Conservation (phyloP, 1,284 basidiomycete genomes). For the Rhodotorula mucilaginosa region DNA sequence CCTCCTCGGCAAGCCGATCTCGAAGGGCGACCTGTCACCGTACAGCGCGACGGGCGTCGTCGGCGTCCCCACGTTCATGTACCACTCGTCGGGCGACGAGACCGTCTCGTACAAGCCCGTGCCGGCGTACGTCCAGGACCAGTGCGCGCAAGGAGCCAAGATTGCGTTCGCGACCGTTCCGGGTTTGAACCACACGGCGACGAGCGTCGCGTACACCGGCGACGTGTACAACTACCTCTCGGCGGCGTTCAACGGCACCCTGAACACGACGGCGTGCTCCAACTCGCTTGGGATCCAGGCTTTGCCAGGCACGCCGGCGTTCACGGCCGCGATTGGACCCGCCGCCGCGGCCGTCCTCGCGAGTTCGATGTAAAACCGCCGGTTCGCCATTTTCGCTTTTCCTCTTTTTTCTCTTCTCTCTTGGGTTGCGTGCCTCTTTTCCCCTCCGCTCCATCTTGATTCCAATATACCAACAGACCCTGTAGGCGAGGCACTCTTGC, state of each 20-base stretch:
- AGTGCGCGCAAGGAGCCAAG: constrained; percentile 12
- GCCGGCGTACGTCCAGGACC: constrained; percentile 1
- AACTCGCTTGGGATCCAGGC: background rate
- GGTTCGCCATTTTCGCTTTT: background rate
- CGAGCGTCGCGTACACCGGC: background rate
- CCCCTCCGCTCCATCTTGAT: constrained; percentile 8
- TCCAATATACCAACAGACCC: background rate
- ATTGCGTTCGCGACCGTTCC: background rate
- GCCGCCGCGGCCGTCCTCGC: background rate
- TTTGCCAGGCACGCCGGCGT: constrained; percentile 4
- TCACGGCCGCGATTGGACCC: background rate
- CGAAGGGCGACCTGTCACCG: background rate
- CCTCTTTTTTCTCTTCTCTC: background rate
- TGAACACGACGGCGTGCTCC: background rate
- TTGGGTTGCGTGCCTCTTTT: constrained; percentile 38
- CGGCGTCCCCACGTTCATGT: constrained; percentile 4
- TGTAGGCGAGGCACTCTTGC: no score
- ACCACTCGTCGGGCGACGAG: constrained; percentile 9
- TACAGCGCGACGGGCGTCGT: background rate
- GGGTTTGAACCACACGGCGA: constrained; percentile 3
- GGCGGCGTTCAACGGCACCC: constrained; percentile 9
- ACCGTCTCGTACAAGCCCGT: constrained; percentile 12
- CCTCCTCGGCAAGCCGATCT: background rate
- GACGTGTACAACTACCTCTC: constrained; percentile 7
- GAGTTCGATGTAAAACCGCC: background rate